phyloP scores from a whole-genome alignment of 2,329 filamentous ascomycete genomes.

The Diaporthe longicolla region DNA sequence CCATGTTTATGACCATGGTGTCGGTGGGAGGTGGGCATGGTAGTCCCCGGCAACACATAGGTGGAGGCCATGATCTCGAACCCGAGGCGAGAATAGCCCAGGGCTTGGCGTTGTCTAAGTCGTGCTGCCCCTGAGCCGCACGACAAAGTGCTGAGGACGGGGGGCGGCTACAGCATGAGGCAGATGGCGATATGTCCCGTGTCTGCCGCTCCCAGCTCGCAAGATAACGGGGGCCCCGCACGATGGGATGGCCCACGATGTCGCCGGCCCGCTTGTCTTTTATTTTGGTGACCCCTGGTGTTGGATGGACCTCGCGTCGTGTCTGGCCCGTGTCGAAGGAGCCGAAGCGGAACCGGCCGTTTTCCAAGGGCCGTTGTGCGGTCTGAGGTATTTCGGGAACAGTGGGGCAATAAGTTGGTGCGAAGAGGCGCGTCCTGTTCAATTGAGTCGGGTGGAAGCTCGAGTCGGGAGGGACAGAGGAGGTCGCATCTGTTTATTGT shows the following conservation, averaged over 20 bases:
- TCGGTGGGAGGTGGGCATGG: constrained; percentile 63
- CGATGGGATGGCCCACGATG: constrained; percentile 35
- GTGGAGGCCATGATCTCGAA: constrained; percentile 62
- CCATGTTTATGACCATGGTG: constrained; percentile 52
- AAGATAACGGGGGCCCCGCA: constrained; percentile 37
- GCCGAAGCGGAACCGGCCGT: background rate
- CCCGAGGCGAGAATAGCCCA: constrained; percentile 16
- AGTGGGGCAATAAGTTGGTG: background rate
- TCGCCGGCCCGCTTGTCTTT: constrained; percentile 30
- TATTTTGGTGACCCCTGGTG: constrained; percentile 28
- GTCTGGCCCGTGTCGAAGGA: constrained; percentile 1
- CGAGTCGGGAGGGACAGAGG: constrained; percentile 2
- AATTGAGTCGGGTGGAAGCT: constrained; percentile 28
- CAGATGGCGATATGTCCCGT: constrained; percentile 1
- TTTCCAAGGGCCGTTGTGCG: background rate
- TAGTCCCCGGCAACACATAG: constrained; percentile 67
- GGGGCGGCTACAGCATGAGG: constrained; percentile 40
- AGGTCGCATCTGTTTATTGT: constrained; percentile 32
- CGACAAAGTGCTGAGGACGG: background rate
- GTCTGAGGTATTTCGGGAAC: background rate
- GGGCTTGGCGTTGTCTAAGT: constrained; percentile 15
- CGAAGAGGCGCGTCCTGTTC: constrained; percentile 9
- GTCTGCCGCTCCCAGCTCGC: constrained; percentile 14
- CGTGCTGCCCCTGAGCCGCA: constrained; percentile 11
- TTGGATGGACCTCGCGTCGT: constrained; percentile 36